These are phyloP conservation scores for Carpinus viminea DNA, from an alignment of 306 rosid genomes.

Conservation along the genomic window DNA sequence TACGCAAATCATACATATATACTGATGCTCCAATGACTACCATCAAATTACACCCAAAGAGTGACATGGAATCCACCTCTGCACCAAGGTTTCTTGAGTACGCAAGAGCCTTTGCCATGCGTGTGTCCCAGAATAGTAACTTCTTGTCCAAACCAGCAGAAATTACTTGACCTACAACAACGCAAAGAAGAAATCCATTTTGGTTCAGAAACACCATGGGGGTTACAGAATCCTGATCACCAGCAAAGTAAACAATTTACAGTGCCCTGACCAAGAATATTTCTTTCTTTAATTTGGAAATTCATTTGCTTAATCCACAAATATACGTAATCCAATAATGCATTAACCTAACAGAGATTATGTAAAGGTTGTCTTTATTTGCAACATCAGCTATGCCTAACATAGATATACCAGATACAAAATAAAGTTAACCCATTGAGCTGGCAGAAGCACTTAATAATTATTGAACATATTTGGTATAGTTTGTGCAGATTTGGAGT, in stretches of 20 bases:
- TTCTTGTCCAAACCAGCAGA: conserved; percentile 78
- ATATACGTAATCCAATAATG: not conserved
- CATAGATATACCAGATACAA: not conserved
- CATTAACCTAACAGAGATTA: not conserved
- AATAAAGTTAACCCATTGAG: not conserved
- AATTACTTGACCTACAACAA: conserved; percentile 64
- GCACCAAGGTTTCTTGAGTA: conserved; percentile 42
- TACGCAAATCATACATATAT: conserved; percentile 65
- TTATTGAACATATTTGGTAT: not conserved
- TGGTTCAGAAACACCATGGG: not conserved
- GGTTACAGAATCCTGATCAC: not conserved
- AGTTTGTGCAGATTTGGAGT: not conserved
- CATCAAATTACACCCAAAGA: conserved; percentile 55
- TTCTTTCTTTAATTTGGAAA: too few relatives aligned
- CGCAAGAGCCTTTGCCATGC: conserved; percentile 38
- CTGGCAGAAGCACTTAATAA: not conserved
- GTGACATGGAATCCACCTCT: conserved; percentile 70
- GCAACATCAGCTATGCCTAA: not conserved
- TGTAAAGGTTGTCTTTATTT: not conserved
- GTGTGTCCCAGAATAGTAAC: conserved; percentile 64
- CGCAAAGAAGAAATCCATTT: not conserved
- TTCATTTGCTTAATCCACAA: too few relatives aligned
- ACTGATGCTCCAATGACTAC: conserved; percentile 60
- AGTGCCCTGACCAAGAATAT: not conserved
- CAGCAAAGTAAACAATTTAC: not conserved